Evolutionary conservation across 768 basidiomycete species (phyloP).

Genomic region (Serendipita indica): DNA sequence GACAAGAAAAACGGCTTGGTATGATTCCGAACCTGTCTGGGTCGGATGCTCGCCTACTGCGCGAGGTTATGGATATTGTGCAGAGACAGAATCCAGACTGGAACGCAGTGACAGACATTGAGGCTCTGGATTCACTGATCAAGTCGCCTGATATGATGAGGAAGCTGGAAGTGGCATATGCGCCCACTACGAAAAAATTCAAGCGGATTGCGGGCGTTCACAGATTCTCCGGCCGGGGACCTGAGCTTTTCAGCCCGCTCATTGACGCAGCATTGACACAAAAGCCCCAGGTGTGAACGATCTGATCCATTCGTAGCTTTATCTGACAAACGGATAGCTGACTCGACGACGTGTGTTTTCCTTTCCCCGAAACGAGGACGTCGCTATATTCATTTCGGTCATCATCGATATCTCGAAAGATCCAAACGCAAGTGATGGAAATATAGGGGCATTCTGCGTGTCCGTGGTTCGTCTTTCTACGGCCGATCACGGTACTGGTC

Average conservation of each 20-base stretch:
- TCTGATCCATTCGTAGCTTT: neutral
- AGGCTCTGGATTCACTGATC: conserved; percentile 31
- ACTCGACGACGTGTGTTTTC: conserved; percentile 32
- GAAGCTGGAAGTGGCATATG: conserved; percentile 25
- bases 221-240: conserved; percentile 16
- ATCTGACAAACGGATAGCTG: conserved; percentile 20
- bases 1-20: conserved; percentile 28
- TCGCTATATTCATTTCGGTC: conserved; percentile 31
- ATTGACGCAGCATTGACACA: conserved; percentile 28
- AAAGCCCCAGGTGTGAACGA: conserved; percentile 22
- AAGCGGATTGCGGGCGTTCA: conserved; percentile 28
- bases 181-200: conserved; percentile 28
- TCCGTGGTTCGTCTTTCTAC: conserved; percentile 20
- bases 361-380: conserved; percentile 32
- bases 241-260: conserved; percentile 23
- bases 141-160: conserved; percentile 21
- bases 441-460: conserved; percentile 26
- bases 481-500: neutral
- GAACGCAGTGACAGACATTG: conserved; percentile 29
- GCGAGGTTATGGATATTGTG: conserved; percentile 25
- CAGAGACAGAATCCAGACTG: neutral
- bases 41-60: conserved; percentile 29
- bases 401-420: conserved; percentile 30
- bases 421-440: conserved; percentile 17
- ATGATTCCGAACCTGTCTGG: conserved; percentile 36